A percentile compares a stretch with the other conserved stretches of the same genome.
These are phyloP conservation scores for Lipomyces anomalus DNA, from an alignment of 805 yeast genomes.

Conservation along the genomic window DNA sequence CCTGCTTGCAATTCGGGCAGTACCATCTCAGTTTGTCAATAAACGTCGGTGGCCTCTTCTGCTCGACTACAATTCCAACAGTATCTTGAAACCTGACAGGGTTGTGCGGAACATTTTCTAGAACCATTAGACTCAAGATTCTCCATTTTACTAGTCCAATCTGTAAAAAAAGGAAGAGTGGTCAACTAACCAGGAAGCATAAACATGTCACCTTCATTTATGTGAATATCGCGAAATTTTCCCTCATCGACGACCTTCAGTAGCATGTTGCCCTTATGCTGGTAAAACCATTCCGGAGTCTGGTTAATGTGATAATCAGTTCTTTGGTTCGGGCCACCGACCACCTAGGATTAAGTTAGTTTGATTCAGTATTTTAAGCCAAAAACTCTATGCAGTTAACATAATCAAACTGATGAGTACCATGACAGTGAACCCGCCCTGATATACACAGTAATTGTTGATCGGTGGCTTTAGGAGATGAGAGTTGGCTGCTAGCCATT, in stretches of 20 bases:
- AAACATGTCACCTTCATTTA: conserved; percentile 84
- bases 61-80: conserved; percentile 86
- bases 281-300: conserved; percentile 91
- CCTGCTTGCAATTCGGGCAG: conserved; percentile 60
- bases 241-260: conserved; percentile 78
- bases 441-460: conserved; percentile 80
- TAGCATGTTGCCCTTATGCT: conserved; percentile 78
- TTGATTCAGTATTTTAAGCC: background rate
- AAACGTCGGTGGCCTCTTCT: conserved; percentile 70
- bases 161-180: background rate
- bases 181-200: conserved; percentile 51
- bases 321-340: conserved; percentile 92
- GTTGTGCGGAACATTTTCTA: conserved; percentile 74
- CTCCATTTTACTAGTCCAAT: no score
- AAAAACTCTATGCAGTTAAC: background rate
- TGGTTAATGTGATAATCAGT: conserved; percentile 91
- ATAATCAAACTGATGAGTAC: conserved; percentile 24
- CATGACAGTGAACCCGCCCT: conserved; percentile 93
- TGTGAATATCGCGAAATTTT: conserved; percentile 64
- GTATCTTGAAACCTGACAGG: conserved; percentile 84
- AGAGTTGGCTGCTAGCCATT: conserved; percentile 75
- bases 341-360: conserved; percentile 40
- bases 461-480: conserved; percentile 85
- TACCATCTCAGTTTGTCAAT: conserved; percentile 84
- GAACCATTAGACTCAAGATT: no score